Evolutionary conservation across 768 basidiomycete genomes (phyloP).

Genomic region (Boletus barrowsii): DNA sequence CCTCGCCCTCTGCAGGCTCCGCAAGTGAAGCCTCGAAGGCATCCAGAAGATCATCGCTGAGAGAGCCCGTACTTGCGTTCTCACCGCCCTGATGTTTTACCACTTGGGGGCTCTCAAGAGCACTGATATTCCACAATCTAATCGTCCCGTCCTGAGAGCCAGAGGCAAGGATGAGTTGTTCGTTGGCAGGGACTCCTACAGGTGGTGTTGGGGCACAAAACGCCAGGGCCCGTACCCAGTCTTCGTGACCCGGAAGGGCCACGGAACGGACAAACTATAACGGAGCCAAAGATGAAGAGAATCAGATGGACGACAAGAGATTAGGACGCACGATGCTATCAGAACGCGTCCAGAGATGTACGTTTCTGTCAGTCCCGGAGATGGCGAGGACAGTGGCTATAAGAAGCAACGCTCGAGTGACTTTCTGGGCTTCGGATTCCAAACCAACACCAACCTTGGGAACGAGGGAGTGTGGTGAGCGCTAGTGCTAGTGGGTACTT

Average conservation of each 20-base stretch:
- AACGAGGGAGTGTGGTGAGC: slow-evolving; percentile 60
- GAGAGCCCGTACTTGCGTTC: slow-evolving; percentile 24
- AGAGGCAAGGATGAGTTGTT: slow-evolving; percentile 76
- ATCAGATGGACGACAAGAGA: slow-evolving; percentile 1
- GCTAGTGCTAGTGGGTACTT: slow-evolving; percentile 75
- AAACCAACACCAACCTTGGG: slow-evolving; percentile 48
- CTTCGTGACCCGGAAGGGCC: slow-evolving; percentile 81
- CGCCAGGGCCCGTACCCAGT: slow-evolving; percentile 86
- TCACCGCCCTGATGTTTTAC: slow-evolving; percentile 10
- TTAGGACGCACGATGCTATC: slow-evolving; percentile 46
- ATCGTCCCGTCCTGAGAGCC: slow-evolving; percentile 95
- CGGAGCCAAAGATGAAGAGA: neutral
- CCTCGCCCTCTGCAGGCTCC: slow-evolving; percentile 67
- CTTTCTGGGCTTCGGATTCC: neutral
- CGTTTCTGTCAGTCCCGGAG: slow-evolving; percentile 73
- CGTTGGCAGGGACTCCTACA: slow-evolving; percentile 12
- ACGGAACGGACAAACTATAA: slow-evolving; percentile 59
- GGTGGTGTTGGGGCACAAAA: slow-evolving; percentile 45
- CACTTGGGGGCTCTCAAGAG: slow-evolving; percentile 26
- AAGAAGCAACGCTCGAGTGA: neutral
- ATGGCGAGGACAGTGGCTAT: slow-evolving; percentile 73
- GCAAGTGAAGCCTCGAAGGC: slow-evolving; percentile 82
- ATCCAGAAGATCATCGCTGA: slow-evolving; percentile 78
- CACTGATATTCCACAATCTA: slow-evolving; percentile 85
- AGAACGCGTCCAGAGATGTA: slow-evolving; percentile 75